Conservation (phyloP, 192 early-diverging fungal species). For the Backusella luteola region DNA sequence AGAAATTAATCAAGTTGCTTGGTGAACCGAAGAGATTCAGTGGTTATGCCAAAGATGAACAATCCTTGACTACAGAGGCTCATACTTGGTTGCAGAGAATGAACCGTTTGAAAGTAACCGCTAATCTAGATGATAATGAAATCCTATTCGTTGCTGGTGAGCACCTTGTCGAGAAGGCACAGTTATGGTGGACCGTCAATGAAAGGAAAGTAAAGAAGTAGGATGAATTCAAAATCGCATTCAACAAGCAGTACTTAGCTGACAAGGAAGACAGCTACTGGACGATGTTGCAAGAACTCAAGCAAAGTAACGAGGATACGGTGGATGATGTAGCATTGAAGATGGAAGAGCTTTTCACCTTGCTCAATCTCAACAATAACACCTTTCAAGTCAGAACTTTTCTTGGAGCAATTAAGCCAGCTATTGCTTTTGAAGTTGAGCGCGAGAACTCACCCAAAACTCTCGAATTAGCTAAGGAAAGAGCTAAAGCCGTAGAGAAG, state of each 20-base stretch:
- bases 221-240: background rate
- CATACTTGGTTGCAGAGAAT: no score
- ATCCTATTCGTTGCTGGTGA: no score
- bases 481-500: no score
- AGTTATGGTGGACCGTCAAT: background rate
- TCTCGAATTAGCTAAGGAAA: no score
- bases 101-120: no score
- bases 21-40: no score
- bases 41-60: no score
- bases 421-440: no score
- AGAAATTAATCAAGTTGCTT: no score
- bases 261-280: background rate
- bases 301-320: background rate
- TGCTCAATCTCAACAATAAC: background rate
- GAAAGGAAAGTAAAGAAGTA: background rate
- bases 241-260: background rate
- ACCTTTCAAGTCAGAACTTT: conserved; percentile 1
- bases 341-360: background rate
- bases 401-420: conserved; percentile 4
- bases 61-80: no score
- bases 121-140: no score
- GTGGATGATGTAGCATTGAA: conserved; percentile 1
- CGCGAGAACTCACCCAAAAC: no score
- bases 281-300: background rate
- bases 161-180: background rate